phyloP scores from a whole-genome alignment of 768 basidiomycete species.

The Leccinellum luteum region DNA sequence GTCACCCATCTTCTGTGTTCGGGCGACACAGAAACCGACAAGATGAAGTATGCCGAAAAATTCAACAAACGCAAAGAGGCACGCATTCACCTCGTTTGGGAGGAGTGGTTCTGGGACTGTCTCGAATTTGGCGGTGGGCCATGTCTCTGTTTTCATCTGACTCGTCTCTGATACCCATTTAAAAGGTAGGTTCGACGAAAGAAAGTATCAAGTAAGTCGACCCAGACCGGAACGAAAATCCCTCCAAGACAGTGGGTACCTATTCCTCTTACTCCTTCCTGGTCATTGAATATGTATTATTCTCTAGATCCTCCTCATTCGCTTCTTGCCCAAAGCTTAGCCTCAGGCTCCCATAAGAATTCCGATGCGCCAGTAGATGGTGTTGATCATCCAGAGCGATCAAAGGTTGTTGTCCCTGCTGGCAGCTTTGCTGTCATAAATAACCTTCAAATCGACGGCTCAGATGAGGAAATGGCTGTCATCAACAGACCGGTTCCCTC shows the following conservation, averaged over 20 bases:
- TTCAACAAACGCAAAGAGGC: constrained; percentile 70
- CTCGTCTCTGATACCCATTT: not conserved
- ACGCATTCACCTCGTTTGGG: constrained; percentile 80
- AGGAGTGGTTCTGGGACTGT: constrained; percentile 97
- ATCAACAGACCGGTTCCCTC: constrained; percentile 56
- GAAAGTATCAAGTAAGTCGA: constrained; percentile 52
- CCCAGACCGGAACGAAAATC: constrained; percentile 59
- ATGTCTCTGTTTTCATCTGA: not conserved
- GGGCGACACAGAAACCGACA: constrained; percentile 62
- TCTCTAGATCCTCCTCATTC: constrained; percentile 11
- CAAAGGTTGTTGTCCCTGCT: constrained; percentile 8
- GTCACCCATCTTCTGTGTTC: constrained; percentile 87
- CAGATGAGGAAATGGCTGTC: constrained; percentile 58
- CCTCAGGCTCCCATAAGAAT: constrained; percentile 12
- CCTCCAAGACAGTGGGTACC: constrained; percentile 20
- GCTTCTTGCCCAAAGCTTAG: constrained; percentile 14
- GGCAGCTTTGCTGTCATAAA: constrained; percentile 22
- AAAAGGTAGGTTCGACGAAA: constrained; percentile 64
- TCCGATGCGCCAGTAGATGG: constrained; percentile 10
- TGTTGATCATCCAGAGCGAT: constrained; percentile 20
- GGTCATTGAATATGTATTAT: not conserved
- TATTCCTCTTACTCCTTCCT: not conserved
- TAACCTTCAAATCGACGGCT: constrained; percentile 21
- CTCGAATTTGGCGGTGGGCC: constrained; percentile 64
- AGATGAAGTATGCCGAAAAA: constrained; percentile 76